Percentiles rank a stretch among this genome's conserved stretches.
Evolutionary conservation across 441 rosid genomes (phyloP).

Genomic region (Croton setiger): DNA sequence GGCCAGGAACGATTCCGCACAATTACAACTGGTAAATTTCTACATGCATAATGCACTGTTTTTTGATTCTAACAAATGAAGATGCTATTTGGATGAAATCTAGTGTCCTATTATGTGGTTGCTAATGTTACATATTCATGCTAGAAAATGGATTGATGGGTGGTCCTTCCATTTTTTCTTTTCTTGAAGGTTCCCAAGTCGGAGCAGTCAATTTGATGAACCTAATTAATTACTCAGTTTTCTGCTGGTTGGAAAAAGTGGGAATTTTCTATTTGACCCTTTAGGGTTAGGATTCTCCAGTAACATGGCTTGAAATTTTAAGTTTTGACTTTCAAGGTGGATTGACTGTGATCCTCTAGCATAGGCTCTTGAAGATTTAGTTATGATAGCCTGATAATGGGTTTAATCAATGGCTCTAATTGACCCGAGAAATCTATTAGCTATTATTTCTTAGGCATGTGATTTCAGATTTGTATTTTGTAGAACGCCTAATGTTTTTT

Average conservation of each 20-base stretch:
- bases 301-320: neutral
- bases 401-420: neutral
- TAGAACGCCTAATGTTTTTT: neutral
- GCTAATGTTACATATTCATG: neutral
- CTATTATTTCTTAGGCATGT: neutral
- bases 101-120: neutral
- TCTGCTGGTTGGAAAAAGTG: neutral
- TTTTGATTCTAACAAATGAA: conserved; percentile 6
- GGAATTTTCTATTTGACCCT: conserved; percentile 10
- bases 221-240: neutral
- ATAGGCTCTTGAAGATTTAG: neutral
- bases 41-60: neutral
- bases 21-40: conserved; percentile 82
- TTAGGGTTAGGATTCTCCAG: conserved; percentile 10
- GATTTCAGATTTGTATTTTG: neutral
- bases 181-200: neutral
- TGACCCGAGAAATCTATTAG: neutral
- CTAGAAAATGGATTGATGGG: conserved; percentile 7
- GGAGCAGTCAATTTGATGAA: neutral
- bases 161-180: neutral
- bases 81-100: neutral
- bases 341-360: neutral
- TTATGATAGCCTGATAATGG: neutral
- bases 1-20: conserved; percentile 99
- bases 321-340: neutral